Evolutionary conservation across 495 filamentous ascomycete genomes (phyloP).

Genomic region (Thermothielavioides terrestris): DNA sequence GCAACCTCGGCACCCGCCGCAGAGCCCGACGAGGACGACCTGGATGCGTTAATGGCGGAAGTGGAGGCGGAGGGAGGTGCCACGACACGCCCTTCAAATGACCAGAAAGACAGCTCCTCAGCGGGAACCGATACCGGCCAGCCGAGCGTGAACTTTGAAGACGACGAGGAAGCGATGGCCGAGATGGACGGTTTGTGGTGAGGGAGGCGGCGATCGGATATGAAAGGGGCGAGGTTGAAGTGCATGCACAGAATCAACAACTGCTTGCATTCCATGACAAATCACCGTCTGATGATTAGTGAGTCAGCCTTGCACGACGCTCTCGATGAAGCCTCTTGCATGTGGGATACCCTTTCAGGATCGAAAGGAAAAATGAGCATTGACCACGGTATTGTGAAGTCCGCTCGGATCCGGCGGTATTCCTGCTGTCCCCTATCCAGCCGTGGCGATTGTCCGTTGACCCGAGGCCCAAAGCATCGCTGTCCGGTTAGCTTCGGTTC

Average conservation of each 20-base stretch:
- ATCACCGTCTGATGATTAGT: neutral
- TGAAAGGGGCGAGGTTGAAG: neutral
- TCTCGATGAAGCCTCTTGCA: no score
- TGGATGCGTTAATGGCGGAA: slow-evolving; percentile 47
- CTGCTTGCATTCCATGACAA: neutral
- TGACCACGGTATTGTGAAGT: neutral
- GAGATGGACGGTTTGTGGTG: slow-evolving; percentile 56
- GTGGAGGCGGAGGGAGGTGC: slow-evolving; percentile 19
- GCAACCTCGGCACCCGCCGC: slow-evolving; percentile 4
- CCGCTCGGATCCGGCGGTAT: neutral
- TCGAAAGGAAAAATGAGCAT: neutral
- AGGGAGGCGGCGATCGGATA: slow-evolving; percentile 3
- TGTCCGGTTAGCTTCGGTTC: slow-evolving; percentile 5
- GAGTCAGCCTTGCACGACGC: no score
- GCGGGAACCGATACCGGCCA: neutral
- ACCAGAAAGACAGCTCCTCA: neutral
- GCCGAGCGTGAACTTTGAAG: slow-evolving; percentile 28
- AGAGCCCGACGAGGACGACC: slow-evolving; percentile 39
- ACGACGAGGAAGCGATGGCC: slow-evolving; percentile 61
- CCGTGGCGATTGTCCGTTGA: neutral
- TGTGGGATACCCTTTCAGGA: no score
- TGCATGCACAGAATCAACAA: no score
- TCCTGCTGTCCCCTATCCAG: neutral
- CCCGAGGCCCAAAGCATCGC: neutral
- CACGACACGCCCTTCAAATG: neutral